These are phyloP conservation scores for Coniella lustricola DNA, from an alignment of 2,329 filamentous ascomycete species.

Conservation along the genomic window DNA sequence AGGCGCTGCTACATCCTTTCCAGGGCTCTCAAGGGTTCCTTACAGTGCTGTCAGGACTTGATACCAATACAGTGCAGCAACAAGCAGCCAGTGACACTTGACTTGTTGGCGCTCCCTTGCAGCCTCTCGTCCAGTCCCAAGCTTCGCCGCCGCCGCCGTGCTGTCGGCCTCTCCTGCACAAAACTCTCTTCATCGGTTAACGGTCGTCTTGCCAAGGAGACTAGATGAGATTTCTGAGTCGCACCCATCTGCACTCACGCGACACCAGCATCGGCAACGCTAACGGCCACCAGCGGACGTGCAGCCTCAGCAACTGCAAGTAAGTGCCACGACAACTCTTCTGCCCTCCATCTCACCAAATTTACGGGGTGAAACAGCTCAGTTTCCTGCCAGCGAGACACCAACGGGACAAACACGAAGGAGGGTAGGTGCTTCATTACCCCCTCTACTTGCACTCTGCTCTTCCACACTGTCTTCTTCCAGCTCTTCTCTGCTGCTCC, in stretches of 20 bases:
- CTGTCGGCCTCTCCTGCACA: not conserved
- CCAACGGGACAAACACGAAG: not conserved
- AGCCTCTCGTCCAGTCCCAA: not conserved
- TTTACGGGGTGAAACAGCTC: not conserved
- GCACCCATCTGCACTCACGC: slow-evolving; percentile 3
- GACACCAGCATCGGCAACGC: slow-evolving; percentile 10
- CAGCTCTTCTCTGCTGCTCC: not conserved
- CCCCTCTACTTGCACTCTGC: not conserved
- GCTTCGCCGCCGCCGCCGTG: slow-evolving; percentile 5
- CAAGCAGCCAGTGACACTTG: not conserved
- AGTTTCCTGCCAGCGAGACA: not conserved
- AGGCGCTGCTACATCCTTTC: too few species aligned
- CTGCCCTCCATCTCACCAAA: not conserved
- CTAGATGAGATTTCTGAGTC: slow-evolving; percentile 13
- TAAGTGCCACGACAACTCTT: not conserved
- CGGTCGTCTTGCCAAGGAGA: not conserved
- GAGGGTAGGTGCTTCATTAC: not conserved
- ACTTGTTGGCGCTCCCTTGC: not conserved
- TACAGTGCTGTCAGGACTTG: too few species aligned
- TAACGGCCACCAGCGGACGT: slow-evolving; percentile 5
- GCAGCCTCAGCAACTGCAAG: too few species aligned
- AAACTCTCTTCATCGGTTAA: not conserved
- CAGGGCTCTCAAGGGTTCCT: not conserved
- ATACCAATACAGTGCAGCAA: too few species aligned
- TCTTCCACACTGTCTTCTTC: not conserved